phyloP scores from a whole-genome alignment of 2,329 filamentous ascomycete species.

The Venturia nashicola region DNA sequence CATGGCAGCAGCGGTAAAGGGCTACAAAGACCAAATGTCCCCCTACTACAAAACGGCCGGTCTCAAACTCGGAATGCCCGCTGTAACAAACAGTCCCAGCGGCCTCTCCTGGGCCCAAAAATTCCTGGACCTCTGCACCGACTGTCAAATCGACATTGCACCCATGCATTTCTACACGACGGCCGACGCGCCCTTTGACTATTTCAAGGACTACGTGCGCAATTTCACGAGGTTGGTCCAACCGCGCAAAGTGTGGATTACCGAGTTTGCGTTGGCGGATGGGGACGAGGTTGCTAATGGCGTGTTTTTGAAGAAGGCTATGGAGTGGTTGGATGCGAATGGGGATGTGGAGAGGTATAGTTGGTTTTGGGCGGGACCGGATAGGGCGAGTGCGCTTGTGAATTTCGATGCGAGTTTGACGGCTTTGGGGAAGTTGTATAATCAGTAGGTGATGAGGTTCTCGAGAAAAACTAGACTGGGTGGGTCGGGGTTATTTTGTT shows the following conservation, averaged over 20 bases:
- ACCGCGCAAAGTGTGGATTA: slow-evolving; percentile 7
- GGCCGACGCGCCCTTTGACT: background rate
- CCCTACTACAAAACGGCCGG: background rate
- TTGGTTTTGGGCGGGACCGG: background rate
- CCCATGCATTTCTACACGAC: slow-evolving; percentile 5
- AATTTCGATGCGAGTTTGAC: background rate
- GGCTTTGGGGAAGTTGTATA: background rate
- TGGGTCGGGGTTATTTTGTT: too few relatives aligned
- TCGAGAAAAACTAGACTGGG: too few relatives aligned
- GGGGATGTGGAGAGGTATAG: slow-evolving; percentile 5
- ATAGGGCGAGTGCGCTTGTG: background rate
- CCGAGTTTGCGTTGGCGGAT: background rate
- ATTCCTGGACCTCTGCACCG: slow-evolving; percentile 3
- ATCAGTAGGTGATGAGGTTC: too few relatives aligned
- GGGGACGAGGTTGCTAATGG: background rate
- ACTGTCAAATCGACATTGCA: slow-evolving; percentile 8
- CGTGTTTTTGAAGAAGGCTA: background rate
- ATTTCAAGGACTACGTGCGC: background rate
- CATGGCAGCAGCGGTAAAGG: background rate
- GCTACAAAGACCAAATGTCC: background rate
- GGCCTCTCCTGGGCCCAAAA: slow-evolving; percentile 6
- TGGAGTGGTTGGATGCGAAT: slow-evolving; percentile 3
- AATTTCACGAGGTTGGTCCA: background rate
- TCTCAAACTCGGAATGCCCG: background rate
- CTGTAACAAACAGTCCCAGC: background rate